Evolutionary conservation across 331 rosid species (phyloP), one percentile per base, ranked within the genome.

Genomic region (Erythrophleum ivorense): DNA sequence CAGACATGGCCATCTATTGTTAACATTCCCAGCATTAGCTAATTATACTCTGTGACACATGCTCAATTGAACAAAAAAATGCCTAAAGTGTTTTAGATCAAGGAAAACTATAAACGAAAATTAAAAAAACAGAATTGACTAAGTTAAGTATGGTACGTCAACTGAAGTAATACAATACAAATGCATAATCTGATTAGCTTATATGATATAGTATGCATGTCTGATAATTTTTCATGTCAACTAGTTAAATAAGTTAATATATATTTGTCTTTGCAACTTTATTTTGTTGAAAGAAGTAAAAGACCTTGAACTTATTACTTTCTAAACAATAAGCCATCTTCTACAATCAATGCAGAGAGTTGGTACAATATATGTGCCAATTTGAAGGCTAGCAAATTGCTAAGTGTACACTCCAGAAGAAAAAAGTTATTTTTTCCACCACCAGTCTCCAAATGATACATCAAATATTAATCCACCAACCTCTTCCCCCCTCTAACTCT

Each of bases 401-500:
- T 9, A 9, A 29, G 55, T 18, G 57, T 19, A 13, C 43, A 31
- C 19, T 46, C 19, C 34, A 24, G 3, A 41, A 46, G 10, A 10
- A 16, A 2, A 19, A 14, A 46, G 16, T 9, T 34, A 4, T 13
- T 3, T 78, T 15, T 7, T 36, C 40, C 40, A 36, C 40, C 43
- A 72, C 33, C 21, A 64, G 62, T 41, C 45, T 64, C 40, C 73
- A 84, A 78, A 73, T 52, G 43, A 52, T 16, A 46, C 62, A 58
- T 4, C 11, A 16, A 7, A 48, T 7, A 8, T 21, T 71, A 29
- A 71, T 15, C 10, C 66, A 68, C 33, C 31, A 9, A 34, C 40
- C 34, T 29, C 36, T 24, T 24, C 29, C 80, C 58, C 70, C 58
- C 75, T 60, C 19, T 53, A 53, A 38, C 41, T 18, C 62, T 9